Evolutionary conservation across 768 basidiomycete genomes (phyloP).

Genomic region (Hebeloma cylindrosporum): DNA sequence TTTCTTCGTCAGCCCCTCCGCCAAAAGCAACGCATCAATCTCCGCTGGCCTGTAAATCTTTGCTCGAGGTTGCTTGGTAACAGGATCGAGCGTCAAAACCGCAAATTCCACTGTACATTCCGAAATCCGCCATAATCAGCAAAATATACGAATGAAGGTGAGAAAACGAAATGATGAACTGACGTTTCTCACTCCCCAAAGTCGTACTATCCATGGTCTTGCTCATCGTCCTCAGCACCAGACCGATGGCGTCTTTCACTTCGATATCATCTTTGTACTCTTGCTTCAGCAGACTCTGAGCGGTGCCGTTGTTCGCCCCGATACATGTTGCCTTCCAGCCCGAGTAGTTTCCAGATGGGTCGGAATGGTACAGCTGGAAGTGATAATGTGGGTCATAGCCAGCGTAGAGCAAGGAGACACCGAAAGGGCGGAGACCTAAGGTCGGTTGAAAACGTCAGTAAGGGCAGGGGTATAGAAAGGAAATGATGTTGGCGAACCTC

Average conservation of each 20-base stretch:
- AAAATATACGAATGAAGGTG: constrained; percentile 6
- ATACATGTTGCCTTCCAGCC: constrained; percentile 99
- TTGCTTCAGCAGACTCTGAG: constrained; percentile 93
- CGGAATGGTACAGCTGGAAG: constrained; percentile 98
- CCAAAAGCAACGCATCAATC: constrained; percentile 77
- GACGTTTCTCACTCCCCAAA: constrained; percentile 93
- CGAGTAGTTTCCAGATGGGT: constrained; percentile 97
- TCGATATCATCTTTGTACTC: constrained; percentile 96
- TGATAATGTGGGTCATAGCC: constrained; percentile 95
- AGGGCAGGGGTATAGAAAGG: background rate
- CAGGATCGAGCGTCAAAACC: constrained; percentile 82
- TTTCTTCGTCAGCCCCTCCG: constrained; percentile 86
- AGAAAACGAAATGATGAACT: constrained; percentile 29
- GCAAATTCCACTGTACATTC: constrained; percentile 98
- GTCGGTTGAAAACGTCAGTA: background rate
- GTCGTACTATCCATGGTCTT: constrained; percentile 99
- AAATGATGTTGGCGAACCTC: constrained; percentile 53
- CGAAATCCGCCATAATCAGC: background rate
- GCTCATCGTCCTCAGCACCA: constrained; percentile 94
- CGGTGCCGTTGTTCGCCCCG: constrained; percentile 97
- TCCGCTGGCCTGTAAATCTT: constrained; percentile 91
- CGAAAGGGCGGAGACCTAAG: constrained; percentile 95
- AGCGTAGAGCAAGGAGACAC: constrained; percentile 94
- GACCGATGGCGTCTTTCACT: constrained; percentile 88
- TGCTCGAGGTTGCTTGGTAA: constrained; percentile 75